Evolutionary conservation across 2,329 filamentous ascomycete genomes (phyloP), one percentile per base, ranked within the genome.

Genomic region (Byssothecium circinans): DNA sequence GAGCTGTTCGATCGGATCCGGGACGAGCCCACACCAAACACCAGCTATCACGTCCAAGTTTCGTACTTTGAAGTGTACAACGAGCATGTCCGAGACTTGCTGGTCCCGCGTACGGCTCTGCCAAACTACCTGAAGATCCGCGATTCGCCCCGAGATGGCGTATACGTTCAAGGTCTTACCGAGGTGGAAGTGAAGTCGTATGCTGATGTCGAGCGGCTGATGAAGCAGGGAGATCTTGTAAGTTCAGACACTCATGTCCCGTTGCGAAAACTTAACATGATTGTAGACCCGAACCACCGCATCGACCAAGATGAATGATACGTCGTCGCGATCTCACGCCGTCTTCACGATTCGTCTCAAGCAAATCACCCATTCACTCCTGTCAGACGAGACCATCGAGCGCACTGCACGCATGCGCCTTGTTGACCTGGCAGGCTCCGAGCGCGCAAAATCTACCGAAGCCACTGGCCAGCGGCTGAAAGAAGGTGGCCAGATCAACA

Each of bases 11-110:
- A 96, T 75, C 84, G 94, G 45, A 96, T 99, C 68, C 87, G 92
- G 56, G 82, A 84, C 35, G 85, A 88, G 57, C 87, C 95, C 64
- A 88, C 88, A 37, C 88, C 91, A 44, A 95, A 94, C 72, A 90
- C 96, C 69, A 95, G 89, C 59, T 99, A 96, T 79, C 94, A 92
- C 62, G 94, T 99, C 56, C 88, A 94, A 54, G 94, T 97, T 22
- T 96, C 91, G 3, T 99, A 99, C 75, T 97, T 99, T 65, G 94
- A 99, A 70, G 94, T 99, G 52, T 99, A 99, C 81, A 99, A 99
- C 73, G 94, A 99, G 75, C 94, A 97, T 72, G 94, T 99, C 41
- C 89, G 94, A 49, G 94, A 99, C 68, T 78, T 99, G 29, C 82
- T 99, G 37, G 87, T 91, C 0, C 89, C 91, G 10, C 81, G 87